Conservation (phyloP, 2,329 filamentous ascomycete genomes). For the Clonostachys solani region DNA sequence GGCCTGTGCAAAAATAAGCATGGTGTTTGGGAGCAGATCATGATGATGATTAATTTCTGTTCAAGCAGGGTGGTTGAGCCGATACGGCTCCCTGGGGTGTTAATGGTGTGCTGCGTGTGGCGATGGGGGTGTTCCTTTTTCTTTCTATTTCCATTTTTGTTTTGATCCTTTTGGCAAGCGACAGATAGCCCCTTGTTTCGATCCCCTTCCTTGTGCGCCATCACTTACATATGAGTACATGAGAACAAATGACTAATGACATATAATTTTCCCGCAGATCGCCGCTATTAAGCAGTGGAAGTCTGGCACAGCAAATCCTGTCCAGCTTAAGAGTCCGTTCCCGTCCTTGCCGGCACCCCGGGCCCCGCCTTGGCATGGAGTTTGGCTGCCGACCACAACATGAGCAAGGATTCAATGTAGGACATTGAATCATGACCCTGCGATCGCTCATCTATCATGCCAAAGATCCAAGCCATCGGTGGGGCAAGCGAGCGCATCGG, state of each 20-base stretch:
- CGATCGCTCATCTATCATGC: background rate
- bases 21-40: too few relatives aligned
- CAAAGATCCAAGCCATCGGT: background rate
- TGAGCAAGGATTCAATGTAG: too few relatives aligned
- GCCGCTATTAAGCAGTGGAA: conserved; percentile 5
- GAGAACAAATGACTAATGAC: conserved; percentile 3
- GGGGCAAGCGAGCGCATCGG: background rate
- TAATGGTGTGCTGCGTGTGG: too few relatives aligned
- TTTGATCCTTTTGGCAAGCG: background rate
- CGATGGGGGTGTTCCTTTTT: background rate
- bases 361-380: too few relatives aligned
- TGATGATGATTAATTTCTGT: too few relatives aligned
- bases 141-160: background rate
- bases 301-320: too few relatives aligned
- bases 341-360: too few relatives aligned
- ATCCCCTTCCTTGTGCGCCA: background rate
- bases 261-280: conserved; percentile 3
- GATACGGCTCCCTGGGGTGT: too few relatives aligned
- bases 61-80: too few relatives aligned
- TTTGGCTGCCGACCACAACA: too few relatives aligned
- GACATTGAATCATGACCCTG: too few relatives aligned
- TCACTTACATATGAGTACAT: background rate
- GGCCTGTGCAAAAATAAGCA: too few relatives aligned
- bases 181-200: background rate
- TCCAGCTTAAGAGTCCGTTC: background rate